Evolutionary conservation across 495 filamentous ascomycete species (phyloP).

Genomic region (Friedmanniomyces simplex): DNA sequence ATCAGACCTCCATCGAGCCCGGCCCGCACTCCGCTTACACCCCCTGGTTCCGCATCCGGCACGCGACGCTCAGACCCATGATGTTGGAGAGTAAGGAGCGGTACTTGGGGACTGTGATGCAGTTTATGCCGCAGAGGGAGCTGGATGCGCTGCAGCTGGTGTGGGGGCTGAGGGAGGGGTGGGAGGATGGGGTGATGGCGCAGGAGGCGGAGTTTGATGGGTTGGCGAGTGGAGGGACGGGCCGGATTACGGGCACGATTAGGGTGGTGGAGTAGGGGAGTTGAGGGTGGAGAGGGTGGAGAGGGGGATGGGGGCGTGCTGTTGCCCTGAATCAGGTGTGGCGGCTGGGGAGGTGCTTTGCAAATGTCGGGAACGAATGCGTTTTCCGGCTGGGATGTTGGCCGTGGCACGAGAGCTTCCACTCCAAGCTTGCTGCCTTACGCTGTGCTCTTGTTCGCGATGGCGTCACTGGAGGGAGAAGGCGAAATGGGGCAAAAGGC

Average conservation of each 20-base stretch:
- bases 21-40: neutral
- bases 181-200: slow-evolving; percentile 22
- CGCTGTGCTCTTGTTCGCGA: too few species aligned
- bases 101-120: slow-evolving; percentile 26
- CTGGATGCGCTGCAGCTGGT: slow-evolving; percentile 16
- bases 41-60: slow-evolving; percentile 18
- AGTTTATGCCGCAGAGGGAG: slow-evolving; percentile 24
- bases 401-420: too few species aligned
- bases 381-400: too few species aligned
- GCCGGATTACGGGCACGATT: slow-evolving; percentile 22
- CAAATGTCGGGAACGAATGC: too few species aligned
- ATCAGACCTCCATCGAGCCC: slow-evolving; percentile 21
- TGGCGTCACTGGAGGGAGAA: too few species aligned
- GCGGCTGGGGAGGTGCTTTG: too few species aligned
- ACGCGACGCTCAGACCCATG: slow-evolving; percentile 1
- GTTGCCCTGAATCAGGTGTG: too few species aligned
- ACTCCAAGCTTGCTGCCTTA: too few species aligned
- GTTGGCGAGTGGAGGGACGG: slow-evolving; percentile 25
- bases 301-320: neutral
- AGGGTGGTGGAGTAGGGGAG: neutral
- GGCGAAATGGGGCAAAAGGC: too few species aligned
- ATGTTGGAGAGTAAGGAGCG: slow-evolving; percentile 19
- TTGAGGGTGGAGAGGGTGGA: neutral
- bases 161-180: slow-evolving; percentile 26
- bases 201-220: slow-evolving; percentile 29